Evolutionary conservation across 2,329 filamentous ascomycete genomes (phyloP), one percentile per base, ranked within the genome.

Genomic region (Alternaria sp.): DNA sequence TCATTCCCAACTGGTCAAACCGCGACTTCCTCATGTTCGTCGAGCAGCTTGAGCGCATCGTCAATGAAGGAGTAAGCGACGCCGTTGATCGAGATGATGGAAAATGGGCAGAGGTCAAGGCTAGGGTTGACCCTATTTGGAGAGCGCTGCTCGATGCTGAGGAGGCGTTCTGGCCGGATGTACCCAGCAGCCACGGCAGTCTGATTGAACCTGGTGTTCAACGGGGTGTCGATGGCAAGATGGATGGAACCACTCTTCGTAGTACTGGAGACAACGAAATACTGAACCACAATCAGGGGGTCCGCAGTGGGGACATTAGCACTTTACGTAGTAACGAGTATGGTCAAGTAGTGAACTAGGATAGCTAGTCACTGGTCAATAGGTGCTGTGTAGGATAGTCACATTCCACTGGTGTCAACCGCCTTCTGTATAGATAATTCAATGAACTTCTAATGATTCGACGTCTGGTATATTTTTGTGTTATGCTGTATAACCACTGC

Each of bases 1-100:
- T 92, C 64, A 91, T 92, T 59, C 85, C 85, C 0, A 91, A 91
- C 69, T 92, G 89, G 90, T 88, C 86, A 45, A 87, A 85, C 63
- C 66, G 74, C 3, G 86, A 88, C 68, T 92, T 92, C 72, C 80
- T 81, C 38, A 78, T 67, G 52, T 90, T 90, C 78, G 88, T 90
- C 14, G 79, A 84, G 54, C 77, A 80, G 50, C 80, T 90, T 57
- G 85, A 83, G 27, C 77, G 72, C 22, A 81, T 90, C 8, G 79
- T 90, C 57, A 86, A 90, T 72, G 80, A 82, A 34, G 74, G 69
- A 16, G 73, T 77, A 0, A 53, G 64, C 30, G 36, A 66, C 18
- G 73, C 66, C 1, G 63, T 74, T 0, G 54, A 52, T 3, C 54
- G 57, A 3, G 67, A 77, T 44, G 66, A 72, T 14, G 59, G 38